Evolutionary conservation across 140 eudicot genomes (phyloP), one percentile per base, ranked within the genome.

Genomic region (Oenanthe javanica): DNA sequence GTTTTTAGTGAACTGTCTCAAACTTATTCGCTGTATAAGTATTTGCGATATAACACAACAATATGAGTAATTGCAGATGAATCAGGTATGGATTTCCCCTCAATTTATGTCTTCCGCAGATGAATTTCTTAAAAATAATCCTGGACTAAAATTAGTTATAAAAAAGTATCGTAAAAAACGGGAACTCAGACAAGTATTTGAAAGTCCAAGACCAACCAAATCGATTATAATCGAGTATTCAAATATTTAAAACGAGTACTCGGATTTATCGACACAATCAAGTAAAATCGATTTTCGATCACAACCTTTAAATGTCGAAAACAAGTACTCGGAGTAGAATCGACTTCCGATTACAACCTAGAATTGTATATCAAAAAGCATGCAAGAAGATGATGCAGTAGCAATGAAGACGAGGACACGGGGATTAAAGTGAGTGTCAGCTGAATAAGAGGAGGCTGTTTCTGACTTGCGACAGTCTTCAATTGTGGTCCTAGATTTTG

Each of bases 391-490:
- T 31, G 36, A 31, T 31, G 36, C 36, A 31, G 36, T 31, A 31
- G 36, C 36, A 31, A 31, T 31, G 19, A 69, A 69, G 74, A 69
- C 38, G 23, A 63, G 70, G 46, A 69, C n/a, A 27, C 36, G 74
- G 74, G 46, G 47, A 69, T 69, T 69, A 36, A 69, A 36, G 74
- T 31, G 74, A 5, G 47, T 12, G 74, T 69, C 74, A 69, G 74
- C 74, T 69, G 74, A 69, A 69, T 69, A 69, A 69, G 46, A 69
- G 74, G 74, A 69, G n/a, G 21, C n/a, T 69, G 74, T 31, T 69
- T 6, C 5, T 36, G 13, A 36, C 46, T 9, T 69, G 25, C 36
- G 74, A 69, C 74, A 36, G 21, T 69, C 46, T 18, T 69, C n/a
- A 13, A 14, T 36, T 36, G 74, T 69, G 74, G 74, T 69, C 74